A percentile compares a stretch with the other conserved stretches of the same genome.
Conservation (phyloP, 371 early-diverging fungal genomes). For the Mucor mucedo region DNA sequence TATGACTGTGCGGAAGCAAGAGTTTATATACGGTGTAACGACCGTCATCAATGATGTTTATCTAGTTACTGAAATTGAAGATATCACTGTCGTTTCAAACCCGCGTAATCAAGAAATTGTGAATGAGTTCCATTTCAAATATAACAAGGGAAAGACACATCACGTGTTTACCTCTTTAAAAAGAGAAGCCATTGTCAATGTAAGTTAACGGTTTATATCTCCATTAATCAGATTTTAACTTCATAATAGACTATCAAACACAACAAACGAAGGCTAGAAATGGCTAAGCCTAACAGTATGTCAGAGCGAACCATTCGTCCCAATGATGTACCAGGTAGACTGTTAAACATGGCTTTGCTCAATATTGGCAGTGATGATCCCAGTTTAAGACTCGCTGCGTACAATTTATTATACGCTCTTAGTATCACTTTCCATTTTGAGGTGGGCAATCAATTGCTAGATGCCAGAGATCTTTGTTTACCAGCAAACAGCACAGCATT, state of each 20-base stretch:
- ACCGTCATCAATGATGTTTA: conserved; percentile 86
- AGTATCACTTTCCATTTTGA: conserved; percentile 86
- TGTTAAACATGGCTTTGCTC: conserved; percentile 90
- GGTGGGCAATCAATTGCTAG: conserved; percentile 80
- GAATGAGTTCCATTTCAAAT: conserved; percentile 81
- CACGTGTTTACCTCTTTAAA: conserved; percentile 80
- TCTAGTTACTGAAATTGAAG: conserved; percentile 85
- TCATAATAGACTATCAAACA: conserved; percentile 67
- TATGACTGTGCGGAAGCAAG: conserved; percentile 69
- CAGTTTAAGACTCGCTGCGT: conserved; percentile 81
- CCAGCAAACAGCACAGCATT: conserved; percentile 89
- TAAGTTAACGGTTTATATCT: conserved; percentile 15
- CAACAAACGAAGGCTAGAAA: conserved; percentile 72
- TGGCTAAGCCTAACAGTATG: conserved; percentile 68
- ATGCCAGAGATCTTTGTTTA: conserved; percentile 86
- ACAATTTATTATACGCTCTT: conserved; percentile 85
- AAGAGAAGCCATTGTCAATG: conserved; percentile 74
- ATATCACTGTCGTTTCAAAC: conserved; percentile 60
- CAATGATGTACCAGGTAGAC: conserved; percentile 90
- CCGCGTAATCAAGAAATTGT: conserved; percentile 61
- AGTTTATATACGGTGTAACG: conserved; percentile 70
- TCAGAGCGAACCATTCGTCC: conserved; percentile 81
- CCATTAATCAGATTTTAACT: conserved; percentile 7
- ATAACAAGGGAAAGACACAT: conserved; percentile 70
- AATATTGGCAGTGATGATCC: conserved; percentile 88